Percentiles rank a stretch among this genome's conserved stretches.
These are phyloP conservation scores for Alternaria incomplexa DNA, from an alignment of 2,329 filamentous ascomycete genomes.

Conservation along the genomic window DNA sequence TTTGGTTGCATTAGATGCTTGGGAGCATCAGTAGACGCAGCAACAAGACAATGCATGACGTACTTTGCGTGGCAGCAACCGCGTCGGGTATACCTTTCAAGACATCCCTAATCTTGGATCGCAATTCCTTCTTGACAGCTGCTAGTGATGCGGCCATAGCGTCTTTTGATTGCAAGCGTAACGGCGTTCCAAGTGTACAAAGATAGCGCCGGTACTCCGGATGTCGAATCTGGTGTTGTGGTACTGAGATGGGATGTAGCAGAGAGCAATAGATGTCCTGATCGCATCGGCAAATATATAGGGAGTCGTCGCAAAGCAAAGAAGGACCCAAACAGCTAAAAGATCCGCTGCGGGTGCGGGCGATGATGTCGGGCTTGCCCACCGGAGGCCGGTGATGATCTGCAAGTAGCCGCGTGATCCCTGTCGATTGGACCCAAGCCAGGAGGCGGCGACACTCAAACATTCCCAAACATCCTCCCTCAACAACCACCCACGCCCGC, in stretches of 20 bases:
- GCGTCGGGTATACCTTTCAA: slow-evolving; percentile 68
- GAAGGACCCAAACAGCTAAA: slow-evolving; percentile 1
- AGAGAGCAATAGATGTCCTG: not conserved
- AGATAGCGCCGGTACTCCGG: slow-evolving; percentile 4
- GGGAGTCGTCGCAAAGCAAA: not conserved
- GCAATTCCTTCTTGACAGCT: slow-evolving; percentile 77
- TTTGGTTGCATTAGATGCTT: slow-evolving; percentile 71
- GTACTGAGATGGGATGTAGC: not conserved
- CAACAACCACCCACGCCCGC: slow-evolving; percentile 14
- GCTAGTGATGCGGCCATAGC: slow-evolving; percentile 59
- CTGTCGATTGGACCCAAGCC: slow-evolving; percentile 23
- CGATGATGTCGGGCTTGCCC: slow-evolving; percentile 18
- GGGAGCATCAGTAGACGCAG: slow-evolving; percentile 17
- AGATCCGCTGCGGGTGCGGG: slow-evolving; percentile 18
- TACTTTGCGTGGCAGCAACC: slow-evolving; percentile 73
- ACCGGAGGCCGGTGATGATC: slow-evolving; percentile 32
- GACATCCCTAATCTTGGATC: slow-evolving; percentile 70
- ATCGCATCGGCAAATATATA: not conserved
- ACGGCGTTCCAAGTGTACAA: slow-evolving; percentile 17
- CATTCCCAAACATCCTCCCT: slow-evolving; percentile 11
- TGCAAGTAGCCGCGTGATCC: slow-evolving; percentile 35
- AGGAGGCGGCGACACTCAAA: slow-evolving; percentile 20
- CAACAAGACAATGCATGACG: slow-evolving; percentile 38
- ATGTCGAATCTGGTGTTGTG: not conserved
- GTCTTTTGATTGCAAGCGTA: slow-evolving; percentile 13